Evolutionary conservation across 352 stramenopile species (phyloP), one percentile per base, ranked within the genome.

Genomic region (Elongisporangium prolatum): DNA sequence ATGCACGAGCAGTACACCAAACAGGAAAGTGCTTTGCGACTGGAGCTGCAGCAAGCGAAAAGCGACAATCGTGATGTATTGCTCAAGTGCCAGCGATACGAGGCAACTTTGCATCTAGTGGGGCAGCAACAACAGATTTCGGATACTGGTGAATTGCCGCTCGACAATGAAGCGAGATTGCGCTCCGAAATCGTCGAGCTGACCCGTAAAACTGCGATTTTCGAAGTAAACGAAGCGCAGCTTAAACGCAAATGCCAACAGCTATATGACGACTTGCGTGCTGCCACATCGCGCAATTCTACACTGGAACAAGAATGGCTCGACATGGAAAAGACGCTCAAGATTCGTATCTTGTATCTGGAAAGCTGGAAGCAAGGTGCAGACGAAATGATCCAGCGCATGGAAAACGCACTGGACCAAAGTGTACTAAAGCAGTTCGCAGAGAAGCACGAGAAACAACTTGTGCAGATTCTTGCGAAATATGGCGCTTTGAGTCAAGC

Each of bases 351-450:
- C 9, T 57, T 97, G 37, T 97, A 97, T 57, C 70, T 98, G 10
- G 93, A 98, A 64, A 86, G 89, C 60, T 98, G 87, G 80, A 97
- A 97, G 58, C 60, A 80, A 34, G 80, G 80, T 0, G 82, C 84
- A 1, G 76, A 85, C 48, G 74, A 83, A 10, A 74, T 77, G 54
- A 81, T 93, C 7, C 60, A 77, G 49, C 74, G 76, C 4, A 88
- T 86, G 69, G 77, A 91, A 52, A 71, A 67, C 21, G 74, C 77
- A 8, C 57, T 93, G 11, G 69, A 79, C n/a, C 68, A 77, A 40
- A 89, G 84, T 51, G 75, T 91, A 4, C 52, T 77, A 4, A 78
- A 79, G n/a, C 64, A 66, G 1, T 67, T 80, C 49, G 71, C 71
- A 0, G 77, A 87, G n/a, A 64, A 66, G 0, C 71, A 77, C n/a